phyloP scores from a whole-genome alignment of 2,329 filamentous ascomycete genomes.

The Trichophyton benhamiae region DNA sequence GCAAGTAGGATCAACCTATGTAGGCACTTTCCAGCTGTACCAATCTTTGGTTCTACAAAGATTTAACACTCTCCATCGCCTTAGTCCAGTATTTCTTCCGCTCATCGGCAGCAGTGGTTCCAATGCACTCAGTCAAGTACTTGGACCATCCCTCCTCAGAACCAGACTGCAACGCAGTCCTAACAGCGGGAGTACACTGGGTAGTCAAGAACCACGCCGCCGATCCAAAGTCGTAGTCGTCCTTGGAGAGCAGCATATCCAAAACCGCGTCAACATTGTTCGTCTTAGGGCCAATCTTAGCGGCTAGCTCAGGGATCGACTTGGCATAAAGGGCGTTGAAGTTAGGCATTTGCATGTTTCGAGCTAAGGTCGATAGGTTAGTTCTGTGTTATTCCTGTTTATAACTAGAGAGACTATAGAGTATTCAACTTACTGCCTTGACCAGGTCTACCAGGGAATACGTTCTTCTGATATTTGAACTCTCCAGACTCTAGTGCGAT shows the following conservation, averaged over 20 bases:
- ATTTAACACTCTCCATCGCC: constrained; percentile 26
- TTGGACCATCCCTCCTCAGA: constrained; percentile 38
- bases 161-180: constrained; percentile 35
- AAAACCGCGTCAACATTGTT: constrained; percentile 36
- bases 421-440: constrained; percentile 22
- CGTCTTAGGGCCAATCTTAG: constrained; percentile 21
- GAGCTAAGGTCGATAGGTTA: constrained; percentile 26
- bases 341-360: constrained; percentile 50
- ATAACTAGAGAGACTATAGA: background rate
- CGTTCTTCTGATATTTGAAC: constrained; percentile 61
- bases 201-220: constrained; percentile 50
- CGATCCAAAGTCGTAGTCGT: constrained; percentile 44
- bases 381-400: too few relatives aligned
- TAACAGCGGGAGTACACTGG: constrained; percentile 39
- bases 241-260: constrained; percentile 37
- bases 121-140: constrained; percentile 45
- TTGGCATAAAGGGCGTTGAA: constrained; percentile 46
- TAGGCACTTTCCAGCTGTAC: background rate
- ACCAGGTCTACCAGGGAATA: constrained; percentile 45
- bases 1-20: background rate
- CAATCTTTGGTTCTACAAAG: background rate
- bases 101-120: constrained; percentile 36
- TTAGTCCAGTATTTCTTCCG: constrained; percentile 40
- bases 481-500: constrained; percentile 59
- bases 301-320: constrained; percentile 34